Conservation (phyloP, 73 alveolate genomes). For the Uronychia binucleata region DNA sequence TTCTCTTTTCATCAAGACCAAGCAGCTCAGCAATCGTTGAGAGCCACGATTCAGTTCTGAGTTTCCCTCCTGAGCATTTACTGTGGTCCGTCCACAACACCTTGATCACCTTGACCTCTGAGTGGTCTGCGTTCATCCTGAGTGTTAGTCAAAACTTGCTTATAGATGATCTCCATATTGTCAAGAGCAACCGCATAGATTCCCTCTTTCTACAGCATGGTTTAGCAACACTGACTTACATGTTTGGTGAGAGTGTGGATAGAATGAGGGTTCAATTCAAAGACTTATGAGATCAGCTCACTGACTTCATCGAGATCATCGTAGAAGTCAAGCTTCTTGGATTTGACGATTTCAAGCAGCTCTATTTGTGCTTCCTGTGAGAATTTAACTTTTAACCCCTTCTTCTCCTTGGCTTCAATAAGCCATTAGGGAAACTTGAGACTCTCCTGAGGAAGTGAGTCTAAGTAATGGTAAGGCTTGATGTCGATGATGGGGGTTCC, state of each 20-base stretch:
- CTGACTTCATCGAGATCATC: conserved; percentile 58
- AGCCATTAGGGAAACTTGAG: conserved; percentile 84
- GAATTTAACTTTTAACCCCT: conserved; percentile 57
- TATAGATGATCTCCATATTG: conserved; percentile 50
- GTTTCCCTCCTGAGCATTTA: too few species aligned
- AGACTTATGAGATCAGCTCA: conserved; percentile 61
- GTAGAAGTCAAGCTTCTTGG: conserved; percentile 73
- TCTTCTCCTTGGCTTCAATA: conserved; percentile 65
- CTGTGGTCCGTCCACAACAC: too few species aligned
- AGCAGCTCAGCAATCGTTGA: too few species aligned
- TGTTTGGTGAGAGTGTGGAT: conserved; percentile 78
- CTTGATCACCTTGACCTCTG: conserved; percentile 18
- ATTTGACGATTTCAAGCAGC: conserved; percentile 30
- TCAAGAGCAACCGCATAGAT: conserved; percentile 65
- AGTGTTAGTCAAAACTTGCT: too few species aligned
- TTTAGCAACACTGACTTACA: conserved; percentile 54
- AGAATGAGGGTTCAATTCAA: conserved; percentile 88
- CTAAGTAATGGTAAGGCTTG: conserved; percentile 88
- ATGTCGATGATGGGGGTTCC: conserved; percentile 94
- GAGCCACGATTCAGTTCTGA: too few species aligned
- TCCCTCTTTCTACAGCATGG: conserved; percentile 33
- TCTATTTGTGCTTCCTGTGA: not conserved
- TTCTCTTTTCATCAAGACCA: too few species aligned
- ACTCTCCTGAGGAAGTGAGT: conserved; percentile 59
- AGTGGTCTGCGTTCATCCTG: conserved; percentile 53